Conservation (phyloP, 352 stramenopile species). For the Elongisporangium anandrum region DNA sequence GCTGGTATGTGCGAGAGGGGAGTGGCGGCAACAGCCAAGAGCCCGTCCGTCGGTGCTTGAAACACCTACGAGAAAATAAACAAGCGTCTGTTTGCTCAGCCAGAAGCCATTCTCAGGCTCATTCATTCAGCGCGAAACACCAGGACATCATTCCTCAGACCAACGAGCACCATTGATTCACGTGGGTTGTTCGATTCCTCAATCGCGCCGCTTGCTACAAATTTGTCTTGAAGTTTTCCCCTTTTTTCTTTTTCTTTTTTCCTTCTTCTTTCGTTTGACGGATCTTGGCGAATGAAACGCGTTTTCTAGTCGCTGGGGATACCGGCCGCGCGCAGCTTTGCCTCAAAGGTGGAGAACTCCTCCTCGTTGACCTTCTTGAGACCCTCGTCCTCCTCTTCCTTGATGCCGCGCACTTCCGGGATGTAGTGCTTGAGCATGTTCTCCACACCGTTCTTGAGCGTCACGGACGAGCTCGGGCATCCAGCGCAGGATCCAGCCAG, state of each 20-base stretch:
- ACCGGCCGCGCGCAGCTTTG: slow-evolving; percentile 75
- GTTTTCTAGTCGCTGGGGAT: slow-evolving; percentile 68
- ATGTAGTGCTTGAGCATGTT: slow-evolving; percentile 99
- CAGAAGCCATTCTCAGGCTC: background rate
- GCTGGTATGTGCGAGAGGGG: background rate
- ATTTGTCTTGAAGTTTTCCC: too few relatives aligned
- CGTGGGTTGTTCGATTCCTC: background rate
- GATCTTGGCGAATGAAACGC: slow-evolving; percentile 4
- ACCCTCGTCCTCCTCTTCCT: slow-evolving; percentile 78
- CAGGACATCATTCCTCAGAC: background rate
- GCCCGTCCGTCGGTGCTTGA: background rate
- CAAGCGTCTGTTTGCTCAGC: background rate
- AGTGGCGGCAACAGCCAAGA: background rate
- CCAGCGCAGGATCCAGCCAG: slow-evolving; percentile 96
- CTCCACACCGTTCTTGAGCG: slow-evolving; percentile 99
- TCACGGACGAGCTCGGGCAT: slow-evolving; percentile 97
- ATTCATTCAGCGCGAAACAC: slow-evolving; percentile 1
- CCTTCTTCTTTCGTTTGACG: slow-evolving; percentile 6
- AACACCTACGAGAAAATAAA: background rate
- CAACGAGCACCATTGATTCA: background rate
- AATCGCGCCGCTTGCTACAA: background rate
- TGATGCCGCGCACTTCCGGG: slow-evolving; percentile 92
- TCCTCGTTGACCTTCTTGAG: slow-evolving; percentile 74
- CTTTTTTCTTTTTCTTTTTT: slow-evolving; percentile 3
- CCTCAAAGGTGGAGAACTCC: slow-evolving; percentile 80